Evolutionary conservation across 352 stramenopile genomes (phyloP).

Genomic region (Phytopythium chamaehyphon): DNA sequence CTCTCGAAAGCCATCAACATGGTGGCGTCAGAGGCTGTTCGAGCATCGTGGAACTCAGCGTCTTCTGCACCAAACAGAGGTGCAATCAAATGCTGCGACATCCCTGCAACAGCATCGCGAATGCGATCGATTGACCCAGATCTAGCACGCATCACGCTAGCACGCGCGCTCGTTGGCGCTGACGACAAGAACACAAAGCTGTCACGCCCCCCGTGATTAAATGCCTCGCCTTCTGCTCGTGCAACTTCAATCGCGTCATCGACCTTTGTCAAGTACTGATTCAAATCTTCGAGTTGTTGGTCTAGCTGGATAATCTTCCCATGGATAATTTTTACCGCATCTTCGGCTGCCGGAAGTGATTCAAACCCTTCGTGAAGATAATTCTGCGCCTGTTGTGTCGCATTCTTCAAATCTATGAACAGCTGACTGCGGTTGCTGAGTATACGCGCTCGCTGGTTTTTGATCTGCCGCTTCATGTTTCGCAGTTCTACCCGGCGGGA

Average conservation of each 20-base stretch:
- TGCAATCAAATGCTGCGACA: slow-evolving; percentile 76
- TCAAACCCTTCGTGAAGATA: slow-evolving; percentile 84
- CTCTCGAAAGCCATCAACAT: slow-evolving; percentile 12
- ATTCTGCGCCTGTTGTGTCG: slow-evolving; percentile 77
- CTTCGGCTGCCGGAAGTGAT: slow-evolving; percentile 62
- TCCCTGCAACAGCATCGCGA: slow-evolving; percentile 48
- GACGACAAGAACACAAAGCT: slow-evolving; percentile 53
- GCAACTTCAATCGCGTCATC: slow-evolving; percentile 65
- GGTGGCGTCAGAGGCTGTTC: slow-evolving; percentile 33
- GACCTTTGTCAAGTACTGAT: slow-evolving; percentile 63
- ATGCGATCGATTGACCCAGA: slow-evolving; percentile 58
- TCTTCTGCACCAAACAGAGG: slow-evolving; percentile 78
- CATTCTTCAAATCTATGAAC: slow-evolving; percentile 77
- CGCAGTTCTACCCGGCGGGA: slow-evolving; percentile 56
- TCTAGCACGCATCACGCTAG: slow-evolving; percentile 13
- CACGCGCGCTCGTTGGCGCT: slow-evolving; percentile 12
- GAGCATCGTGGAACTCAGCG: slow-evolving; percentile 81
- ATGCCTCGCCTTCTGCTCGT: slow-evolving; percentile 50
- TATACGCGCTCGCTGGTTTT: slow-evolving; percentile 79
- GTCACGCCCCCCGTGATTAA: slow-evolving; percentile 40
- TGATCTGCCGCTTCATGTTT: slow-evolving; percentile 71
- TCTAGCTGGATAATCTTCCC: slow-evolving; percentile 77
- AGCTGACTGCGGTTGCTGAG: slow-evolving; percentile 79
- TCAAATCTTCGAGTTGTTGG: slow-evolving; percentile 63
- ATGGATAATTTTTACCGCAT: slow-evolving; percentile 80